These are phyloP conservation scores for Saccharomycopsis sp. DNA, from an alignment of 805 yeast genomes.

Conservation along the genomic window DNA sequence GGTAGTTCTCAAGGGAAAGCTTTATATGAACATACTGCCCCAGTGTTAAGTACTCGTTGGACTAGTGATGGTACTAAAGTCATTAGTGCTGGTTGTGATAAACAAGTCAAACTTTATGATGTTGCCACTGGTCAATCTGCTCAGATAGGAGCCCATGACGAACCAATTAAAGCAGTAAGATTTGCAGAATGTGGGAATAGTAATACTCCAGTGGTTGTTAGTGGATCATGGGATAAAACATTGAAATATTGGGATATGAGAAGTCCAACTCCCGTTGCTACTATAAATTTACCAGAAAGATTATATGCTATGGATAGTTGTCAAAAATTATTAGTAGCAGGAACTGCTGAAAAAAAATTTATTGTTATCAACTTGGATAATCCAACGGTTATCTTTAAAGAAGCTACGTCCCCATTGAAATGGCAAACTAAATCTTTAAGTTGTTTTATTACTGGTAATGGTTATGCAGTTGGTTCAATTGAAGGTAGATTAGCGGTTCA, in stretches of 20 bases:
- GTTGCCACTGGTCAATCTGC: slow-evolving; percentile 70
- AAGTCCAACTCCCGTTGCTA: slow-evolving; percentile 69
- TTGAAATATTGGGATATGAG: slow-evolving; percentile 92
- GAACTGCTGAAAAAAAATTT: slow-evolving; percentile 62
- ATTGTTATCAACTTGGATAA: slow-evolving; percentile 66
- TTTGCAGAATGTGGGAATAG: slow-evolving; percentile 79
- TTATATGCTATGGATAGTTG: slow-evolving; percentile 83
- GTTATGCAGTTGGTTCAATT: slow-evolving; percentile 84
- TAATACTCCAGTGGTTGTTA: slow-evolving; percentile 66
- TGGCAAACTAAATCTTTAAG: slow-evolving; percentile 77
- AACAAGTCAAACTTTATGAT: slow-evolving; percentile 76
- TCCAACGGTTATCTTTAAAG: slow-evolving; percentile 76
- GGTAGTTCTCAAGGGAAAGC: slow-evolving; percentile 87
- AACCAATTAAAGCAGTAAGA: slow-evolving; percentile 64
- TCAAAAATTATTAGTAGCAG: slow-evolving; percentile 80
- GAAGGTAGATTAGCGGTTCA: slow-evolving; percentile 96
- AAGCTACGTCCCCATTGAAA: slow-evolving; percentile 66
- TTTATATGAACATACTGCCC: slow-evolving; percentile 79
- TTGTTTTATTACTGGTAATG: slow-evolving; percentile 87
- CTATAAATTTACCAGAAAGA: slow-evolving; percentile 78
- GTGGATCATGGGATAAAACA: slow-evolving; percentile 96
- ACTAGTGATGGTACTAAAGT: slow-evolving; percentile 78
- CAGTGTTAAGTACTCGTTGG: slow-evolving; percentile 79
- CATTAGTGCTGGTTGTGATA: slow-evolving; percentile 84
- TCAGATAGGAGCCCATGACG: slow-evolving; percentile 81